Percentiles rank a stretch among this genome's conserved stretches.
Evolutionary conservation across 1,284 basidiomycete species (phyloP).

Genomic region (Malassezia equina): DNA sequence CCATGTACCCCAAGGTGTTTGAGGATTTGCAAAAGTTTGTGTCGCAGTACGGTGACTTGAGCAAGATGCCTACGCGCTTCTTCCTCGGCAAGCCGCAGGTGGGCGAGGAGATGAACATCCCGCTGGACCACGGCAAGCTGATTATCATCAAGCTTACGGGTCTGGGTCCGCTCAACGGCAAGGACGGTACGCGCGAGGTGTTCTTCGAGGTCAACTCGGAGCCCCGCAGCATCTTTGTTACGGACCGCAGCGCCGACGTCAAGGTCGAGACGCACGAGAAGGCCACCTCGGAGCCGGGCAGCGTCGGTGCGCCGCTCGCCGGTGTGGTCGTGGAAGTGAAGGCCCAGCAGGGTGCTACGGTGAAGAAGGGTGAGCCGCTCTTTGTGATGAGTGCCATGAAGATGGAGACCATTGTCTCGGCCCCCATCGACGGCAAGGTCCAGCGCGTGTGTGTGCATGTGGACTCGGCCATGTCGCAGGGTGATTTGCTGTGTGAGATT

Average conservation of each 20-base stretch:
- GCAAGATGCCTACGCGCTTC: slow-evolving; percentile 75
- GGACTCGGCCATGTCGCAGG: slow-evolving; percentile 73
- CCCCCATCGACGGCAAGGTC: slow-evolving; percentile 87
- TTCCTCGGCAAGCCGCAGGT: slow-evolving; percentile 86
- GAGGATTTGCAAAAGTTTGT: slow-evolving; percentile 93
- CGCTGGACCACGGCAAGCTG: slow-evolving; percentile 90
- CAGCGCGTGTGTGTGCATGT: slow-evolving; percentile 70
- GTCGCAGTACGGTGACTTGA: slow-evolving; percentile 85
- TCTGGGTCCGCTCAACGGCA: slow-evolving; percentile 80
- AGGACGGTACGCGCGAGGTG: slow-evolving; percentile 83
- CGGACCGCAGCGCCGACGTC: slow-evolving; percentile 90
- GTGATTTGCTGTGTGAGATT: slow-evolving; percentile 75
- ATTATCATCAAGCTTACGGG: slow-evolving; percentile 92
- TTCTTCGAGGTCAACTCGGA: slow-evolving; percentile 68
- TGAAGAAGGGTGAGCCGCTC: slow-evolving; percentile 92
- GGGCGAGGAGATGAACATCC: slow-evolving; percentile 91
- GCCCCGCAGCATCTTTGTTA: slow-evolving; percentile 55
- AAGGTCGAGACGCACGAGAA: slow-evolving; percentile 83
- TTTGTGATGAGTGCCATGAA: slow-evolving; percentile 54
- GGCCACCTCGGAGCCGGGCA: slow-evolving; percentile 83
- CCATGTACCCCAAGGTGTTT: slow-evolving; percentile 93
- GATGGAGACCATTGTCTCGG: slow-evolving; percentile 82
- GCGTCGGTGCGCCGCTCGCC: slow-evolving; percentile 69
- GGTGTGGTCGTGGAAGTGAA: slow-evolving; percentile 96
- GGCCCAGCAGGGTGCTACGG: slow-evolving; percentile 89